phyloP scores from a whole-genome alignment of 2,329 filamentous ascomycete species.

The Calonectria hongkongensis region DNA sequence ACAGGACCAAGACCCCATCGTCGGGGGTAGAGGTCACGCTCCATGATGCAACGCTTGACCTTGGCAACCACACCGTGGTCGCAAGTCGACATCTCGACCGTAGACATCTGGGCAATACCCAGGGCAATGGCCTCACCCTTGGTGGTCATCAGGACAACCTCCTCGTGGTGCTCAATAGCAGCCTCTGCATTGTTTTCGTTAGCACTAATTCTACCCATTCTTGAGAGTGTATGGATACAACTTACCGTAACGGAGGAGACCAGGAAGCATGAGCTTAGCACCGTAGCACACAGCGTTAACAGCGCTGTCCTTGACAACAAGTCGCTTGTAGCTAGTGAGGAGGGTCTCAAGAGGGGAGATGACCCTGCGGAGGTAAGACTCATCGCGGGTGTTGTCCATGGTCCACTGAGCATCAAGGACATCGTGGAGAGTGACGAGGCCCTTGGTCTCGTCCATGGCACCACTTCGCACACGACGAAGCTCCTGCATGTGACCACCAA shows the following conservation, averaged over 20 bases:
- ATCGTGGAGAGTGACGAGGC: constrained; percentile 91
- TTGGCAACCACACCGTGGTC: constrained; percentile 99
- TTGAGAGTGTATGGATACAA: constrained; percentile 43
- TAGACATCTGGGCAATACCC: constrained; percentile 98
- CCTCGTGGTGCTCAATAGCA: constrained; percentile 94
- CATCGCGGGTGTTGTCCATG: constrained; percentile 96
- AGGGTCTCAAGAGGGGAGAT: constrained; percentile 95
- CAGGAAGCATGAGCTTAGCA: constrained; percentile 98
- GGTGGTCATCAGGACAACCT: constrained; percentile 98
- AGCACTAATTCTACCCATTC: constrained; percentile 46
- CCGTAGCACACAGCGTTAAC: constrained; percentile 99
- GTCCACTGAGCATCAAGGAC: constrained; percentile 96
- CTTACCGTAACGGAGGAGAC: constrained; percentile 91
- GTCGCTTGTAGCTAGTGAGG: constrained; percentile 93
- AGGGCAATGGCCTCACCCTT: constrained; percentile 99
- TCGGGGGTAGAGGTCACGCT: constrained; percentile 96
- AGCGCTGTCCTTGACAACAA: constrained; percentile 89
- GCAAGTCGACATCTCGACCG: constrained; percentile 96
- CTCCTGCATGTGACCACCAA: constrained; percentile 99
- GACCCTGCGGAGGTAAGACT: constrained; percentile 92
- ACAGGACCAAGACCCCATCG: constrained; percentile 97
- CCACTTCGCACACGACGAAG: constrained; percentile 94
- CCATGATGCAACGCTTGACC: constrained; percentile 99
- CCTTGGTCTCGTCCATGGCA: constrained; percentile 93
- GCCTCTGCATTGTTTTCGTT: constrained; percentile 74